Base-by-base conservation (phyloP, 2,329 filamentous ascomycete species). In the Chalaropsis thielavioides region DNA sequence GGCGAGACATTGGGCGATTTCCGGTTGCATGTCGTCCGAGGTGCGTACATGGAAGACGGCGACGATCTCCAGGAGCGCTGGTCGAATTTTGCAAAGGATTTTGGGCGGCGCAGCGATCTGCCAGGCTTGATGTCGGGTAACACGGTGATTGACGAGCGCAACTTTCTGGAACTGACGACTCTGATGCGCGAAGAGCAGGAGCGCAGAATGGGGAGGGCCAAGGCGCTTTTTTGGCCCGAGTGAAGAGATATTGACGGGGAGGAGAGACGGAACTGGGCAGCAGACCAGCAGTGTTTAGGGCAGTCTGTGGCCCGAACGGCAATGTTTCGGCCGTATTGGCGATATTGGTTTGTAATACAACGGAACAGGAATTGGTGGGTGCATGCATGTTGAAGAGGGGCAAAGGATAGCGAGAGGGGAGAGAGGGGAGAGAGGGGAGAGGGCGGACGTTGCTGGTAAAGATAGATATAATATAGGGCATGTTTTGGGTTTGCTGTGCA, bases 81-180 rank as follows among this genome's bases (percentile, higher is more conserved):
- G 77, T 73, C 74, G 38, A 68, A 68, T 15, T 68, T 78, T 64
- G 74, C 75, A 15, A 67, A 71, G 38, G 76, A 78, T 63, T 70
- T 79, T 41, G 24, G 22, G 17, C 41, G 22, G 3, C 62, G 40
- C 5, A 24, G 69, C 27, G 73, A 70, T 31, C 71, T 70, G 62
- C 72, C 74, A 0, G 69, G 71, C 13, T 68, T 76, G 60, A 71
- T 70, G 60, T 74, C 74, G 13, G 75, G 76, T 1, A 72, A 75
- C 66, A 77, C 75, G 13, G 74, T 73, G 11, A 72, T 76, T 68
- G 75, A 76, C 61, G 73, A 75, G 56, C 71, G 74, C 40, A 75
- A 72, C 68, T 75, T 59, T 62, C 58, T 62, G 22, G 35, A 24
- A 11, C 31, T 43, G 13, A 22, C 41, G 4, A 22, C 40, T 3